Base-by-base conservation (phyloP, 495 filamentous ascomycete genomes). In the Penicillium cinerascens region DNA sequence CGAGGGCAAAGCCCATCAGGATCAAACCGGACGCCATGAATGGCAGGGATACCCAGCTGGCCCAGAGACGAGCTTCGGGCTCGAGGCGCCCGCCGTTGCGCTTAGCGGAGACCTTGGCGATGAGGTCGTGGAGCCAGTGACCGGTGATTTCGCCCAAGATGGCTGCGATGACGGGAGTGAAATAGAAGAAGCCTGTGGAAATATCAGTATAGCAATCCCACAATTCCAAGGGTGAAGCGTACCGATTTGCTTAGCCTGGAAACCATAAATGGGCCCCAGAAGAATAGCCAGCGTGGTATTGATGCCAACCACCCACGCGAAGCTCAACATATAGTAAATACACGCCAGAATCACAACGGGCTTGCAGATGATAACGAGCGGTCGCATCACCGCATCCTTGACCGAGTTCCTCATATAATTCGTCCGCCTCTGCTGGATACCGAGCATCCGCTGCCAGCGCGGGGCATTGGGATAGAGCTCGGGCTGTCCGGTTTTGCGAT, bases 221-320 rank as follows among this genome's bases (percentile, higher is more conserved):
- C 29, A 8, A 1, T 42, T 17, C 0, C n/a, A 6, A 39, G n/a
- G 27, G 21, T 26, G 17, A 20, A 11, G 38, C 42, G 23, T 55
- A 72, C 82, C 82, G 22, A 83, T 73, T 38, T 77, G 70, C 38
- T 74, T 70, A 0, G 77, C 68, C 1, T 69, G 72, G 54, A 86
- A 86, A 15, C 71, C 72, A 67, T 85, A 86, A 5, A 76, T 57
- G 0, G 72, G 72, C 0, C 70, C 71, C 8, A 85, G 60, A 53
- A 82, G 79, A 40, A 85, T 79, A 22, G 75, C 69, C 10, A 83
- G 67, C 2, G 82, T 85, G 0, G 81, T 82, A 55, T 86, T 85
- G 63, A 85, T 80, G 6, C 79, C 82, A 11, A 85, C 76, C 6
- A 76, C 75, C 81, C 81, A 85, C 10, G 80, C 78, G 58, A 84